Evolutionary conservation across 2,329 filamentous ascomycete species (phyloP).

Genomic region (Ophiostoma sp.): DNA sequence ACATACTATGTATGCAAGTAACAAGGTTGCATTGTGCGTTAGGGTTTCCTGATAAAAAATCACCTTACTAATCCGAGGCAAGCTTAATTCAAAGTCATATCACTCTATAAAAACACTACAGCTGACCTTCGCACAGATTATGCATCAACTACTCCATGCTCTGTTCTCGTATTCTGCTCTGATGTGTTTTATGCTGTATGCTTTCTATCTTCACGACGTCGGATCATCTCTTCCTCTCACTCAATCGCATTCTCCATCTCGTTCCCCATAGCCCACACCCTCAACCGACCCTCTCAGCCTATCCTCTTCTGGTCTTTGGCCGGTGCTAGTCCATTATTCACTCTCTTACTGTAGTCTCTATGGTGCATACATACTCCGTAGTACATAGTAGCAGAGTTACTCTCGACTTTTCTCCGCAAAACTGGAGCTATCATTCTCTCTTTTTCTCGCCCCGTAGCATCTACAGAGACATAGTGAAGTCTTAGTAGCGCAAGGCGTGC

Average conservation of each 20-base stretch:
- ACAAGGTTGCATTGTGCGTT: slow-evolving; percentile 11
- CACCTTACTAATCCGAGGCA: not conserved
- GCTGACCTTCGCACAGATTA: not conserved
- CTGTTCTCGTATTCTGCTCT: not conserved
- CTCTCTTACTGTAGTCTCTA: too few relatives aligned
- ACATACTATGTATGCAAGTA: slow-evolving; percentile 7
- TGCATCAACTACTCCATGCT: not conserved
- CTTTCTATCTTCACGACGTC: not conserved
- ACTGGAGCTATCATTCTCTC: not conserved
- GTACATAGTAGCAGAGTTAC: not conserved
- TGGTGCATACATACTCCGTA: too few relatives aligned
- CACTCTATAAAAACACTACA: not conserved
- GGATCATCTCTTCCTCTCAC: slow-evolving; percentile 1
- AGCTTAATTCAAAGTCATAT: not conserved
- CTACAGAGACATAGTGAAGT: not conserved
- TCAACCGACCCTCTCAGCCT: not conserved
- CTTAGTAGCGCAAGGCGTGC: slow-evolving; percentile 5
- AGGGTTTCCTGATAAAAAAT: slow-evolving; percentile 1
- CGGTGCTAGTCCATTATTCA: not conserved
- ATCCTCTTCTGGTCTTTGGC: slow-evolving; percentile 8
- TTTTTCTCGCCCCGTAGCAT: not conserved
- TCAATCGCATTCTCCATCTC: not conserved
- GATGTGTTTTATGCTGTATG: too few relatives aligned
- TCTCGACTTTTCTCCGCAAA: slow-evolving; percentile 8
- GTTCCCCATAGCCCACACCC: not conserved